A percentile compares a stretch with the other conserved stretches of the same genome.
Conservation (phyloP, 2,329 filamentous ascomycete genomes). For the Hymenoscyphus repandus region DNA sequence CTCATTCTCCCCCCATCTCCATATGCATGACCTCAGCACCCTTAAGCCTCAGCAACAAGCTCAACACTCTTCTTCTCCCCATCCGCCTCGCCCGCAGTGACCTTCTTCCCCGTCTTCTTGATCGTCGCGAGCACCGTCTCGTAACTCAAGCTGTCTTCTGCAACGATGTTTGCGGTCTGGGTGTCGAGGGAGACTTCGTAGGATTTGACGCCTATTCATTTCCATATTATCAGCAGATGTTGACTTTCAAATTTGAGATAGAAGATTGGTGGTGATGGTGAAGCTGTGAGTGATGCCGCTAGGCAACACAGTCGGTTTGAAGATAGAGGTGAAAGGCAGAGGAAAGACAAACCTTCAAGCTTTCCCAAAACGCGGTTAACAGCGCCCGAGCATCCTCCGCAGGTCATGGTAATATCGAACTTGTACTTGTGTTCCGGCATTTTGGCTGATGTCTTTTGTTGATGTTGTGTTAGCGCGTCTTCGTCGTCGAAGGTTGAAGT, state of each 20-base stretch:
- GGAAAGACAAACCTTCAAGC: conserved; percentile 67
- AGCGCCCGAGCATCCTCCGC: conserved; percentile 92
- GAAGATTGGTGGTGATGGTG: background rate
- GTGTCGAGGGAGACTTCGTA: conserved; percentile 84
- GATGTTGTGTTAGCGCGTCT: background rate
- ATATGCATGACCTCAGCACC: background rate
- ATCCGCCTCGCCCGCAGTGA: conserved; percentile 71
- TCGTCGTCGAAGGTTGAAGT: background rate
- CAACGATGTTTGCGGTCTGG: conserved; percentile 74
- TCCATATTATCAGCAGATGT: background rate
- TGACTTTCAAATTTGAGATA: no score
- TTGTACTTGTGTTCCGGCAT: conserved; percentile 78
- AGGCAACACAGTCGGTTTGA: conserved; percentile 5
- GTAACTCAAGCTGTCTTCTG: conserved; percentile 65
- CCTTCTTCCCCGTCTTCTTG: conserved; percentile 90
- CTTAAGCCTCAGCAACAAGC: background rate
- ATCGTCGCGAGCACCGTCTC: conserved; percentile 79
- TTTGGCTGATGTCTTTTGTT: conserved; percentile 23
- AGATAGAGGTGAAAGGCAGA: conserved; percentile 2
- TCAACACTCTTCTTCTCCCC: conserved; percentile 39
- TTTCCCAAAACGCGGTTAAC: conserved; percentile 89
- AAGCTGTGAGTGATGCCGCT: background rate
- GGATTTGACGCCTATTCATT: conserved; percentile 66
- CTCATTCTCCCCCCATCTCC: background rate
- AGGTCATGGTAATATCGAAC: conserved; percentile 92